A percentile compares a stretch with the other conserved stretches of the same genome.
Conservation (phyloP, 768 basidiomycete genomes). For the Tulasnella sp. region DNA sequence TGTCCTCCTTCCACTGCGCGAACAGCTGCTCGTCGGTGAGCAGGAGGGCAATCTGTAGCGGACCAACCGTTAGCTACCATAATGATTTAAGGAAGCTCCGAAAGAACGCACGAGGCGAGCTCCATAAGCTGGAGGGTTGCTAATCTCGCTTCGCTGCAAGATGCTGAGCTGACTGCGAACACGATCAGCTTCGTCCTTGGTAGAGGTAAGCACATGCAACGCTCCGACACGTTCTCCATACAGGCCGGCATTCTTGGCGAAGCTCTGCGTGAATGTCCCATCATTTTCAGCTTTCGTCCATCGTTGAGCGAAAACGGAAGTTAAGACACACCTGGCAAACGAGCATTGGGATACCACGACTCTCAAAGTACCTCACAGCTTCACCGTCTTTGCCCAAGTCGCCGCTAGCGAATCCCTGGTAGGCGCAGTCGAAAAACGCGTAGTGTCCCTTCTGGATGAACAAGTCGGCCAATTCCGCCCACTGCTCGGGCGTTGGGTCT, state of each 20-base stretch:
- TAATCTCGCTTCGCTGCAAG: constrained; percentile 89
- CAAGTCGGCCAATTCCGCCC: constrained; percentile 69
- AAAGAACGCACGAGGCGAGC: constrained; percentile 62
- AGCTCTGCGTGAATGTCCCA: constrained; percentile 57
- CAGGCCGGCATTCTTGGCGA: constrained; percentile 94
- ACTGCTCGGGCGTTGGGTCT: constrained; percentile 85
- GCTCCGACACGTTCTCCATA: constrained; percentile 95
- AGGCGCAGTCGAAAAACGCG: constrained; percentile 93
- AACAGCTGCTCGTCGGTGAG: constrained; percentile 71
- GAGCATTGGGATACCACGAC: constrained; percentile 66
- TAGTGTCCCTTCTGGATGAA: constrained; percentile 73
- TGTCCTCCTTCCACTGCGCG: constrained; percentile 85
- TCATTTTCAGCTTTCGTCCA: neutral
- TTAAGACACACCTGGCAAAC: constrained; percentile 74
- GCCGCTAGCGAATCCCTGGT: constrained; percentile 95
- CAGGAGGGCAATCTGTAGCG: constrained; percentile 68
- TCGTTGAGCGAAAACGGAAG: neutral
- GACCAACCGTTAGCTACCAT: neutral
- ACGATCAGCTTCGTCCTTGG: constrained; percentile 61
- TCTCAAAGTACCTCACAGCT: constrained; percentile 84
- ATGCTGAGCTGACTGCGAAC: constrained; percentile 89
- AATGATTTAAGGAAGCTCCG: neutral
- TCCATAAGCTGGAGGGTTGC: constrained; percentile 88
- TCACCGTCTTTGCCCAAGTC: constrained; percentile 87
- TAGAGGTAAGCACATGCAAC: constrained; percentile 72